Conservation (phyloP, 768 basidiomycete species). For the Russula virescens region DNA sequence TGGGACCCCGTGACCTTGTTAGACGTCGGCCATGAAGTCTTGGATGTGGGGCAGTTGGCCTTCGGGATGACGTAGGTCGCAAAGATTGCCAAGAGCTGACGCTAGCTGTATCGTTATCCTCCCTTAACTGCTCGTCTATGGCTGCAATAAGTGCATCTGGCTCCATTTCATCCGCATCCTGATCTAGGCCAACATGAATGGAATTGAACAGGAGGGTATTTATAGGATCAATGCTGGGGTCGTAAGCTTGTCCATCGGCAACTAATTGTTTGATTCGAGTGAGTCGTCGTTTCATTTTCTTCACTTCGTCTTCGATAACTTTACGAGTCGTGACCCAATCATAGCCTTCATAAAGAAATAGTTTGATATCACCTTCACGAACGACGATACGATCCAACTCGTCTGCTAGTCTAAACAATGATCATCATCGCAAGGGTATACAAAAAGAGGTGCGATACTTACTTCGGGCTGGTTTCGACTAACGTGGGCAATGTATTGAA, state of each 20-base stretch:
- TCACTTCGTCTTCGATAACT: constrained; percentile 82
- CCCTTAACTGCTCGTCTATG: constrained; percentile 85
- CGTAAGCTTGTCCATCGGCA: constrained; percentile 82
- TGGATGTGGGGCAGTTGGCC: constrained; percentile 23
- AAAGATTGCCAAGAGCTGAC: constrained; percentile 91
- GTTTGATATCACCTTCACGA: constrained; percentile 52
- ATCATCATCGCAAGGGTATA: neutral
- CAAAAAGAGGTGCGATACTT: constrained; percentile 25
- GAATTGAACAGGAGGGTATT: constrained; percentile 87
- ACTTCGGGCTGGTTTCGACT: constrained; percentile 44
- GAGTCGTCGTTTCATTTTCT: constrained; percentile 78
- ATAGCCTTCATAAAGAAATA: constrained; percentile 89
- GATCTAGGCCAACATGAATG: constrained; percentile 85
- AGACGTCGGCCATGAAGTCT: constrained; percentile 44
- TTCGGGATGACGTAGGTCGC: constrained; percentile 37
- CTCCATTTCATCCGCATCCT: constrained; percentile 69
- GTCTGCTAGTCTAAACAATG: constrained; percentile 16
- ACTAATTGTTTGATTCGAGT: constrained; percentile 89
- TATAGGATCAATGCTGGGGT: constrained; percentile 64
- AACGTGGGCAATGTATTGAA: constrained; percentile 60
- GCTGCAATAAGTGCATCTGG: constrained; percentile 77
- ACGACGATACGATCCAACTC: constrained; percentile 44
- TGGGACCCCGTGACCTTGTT: constrained; percentile 67
- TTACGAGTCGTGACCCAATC: constrained; percentile 87
- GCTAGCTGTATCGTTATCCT: constrained; percentile 65